Base-by-base conservation (phyloP, 139 green algal species). In the Nannochloris sp. region DNA sequence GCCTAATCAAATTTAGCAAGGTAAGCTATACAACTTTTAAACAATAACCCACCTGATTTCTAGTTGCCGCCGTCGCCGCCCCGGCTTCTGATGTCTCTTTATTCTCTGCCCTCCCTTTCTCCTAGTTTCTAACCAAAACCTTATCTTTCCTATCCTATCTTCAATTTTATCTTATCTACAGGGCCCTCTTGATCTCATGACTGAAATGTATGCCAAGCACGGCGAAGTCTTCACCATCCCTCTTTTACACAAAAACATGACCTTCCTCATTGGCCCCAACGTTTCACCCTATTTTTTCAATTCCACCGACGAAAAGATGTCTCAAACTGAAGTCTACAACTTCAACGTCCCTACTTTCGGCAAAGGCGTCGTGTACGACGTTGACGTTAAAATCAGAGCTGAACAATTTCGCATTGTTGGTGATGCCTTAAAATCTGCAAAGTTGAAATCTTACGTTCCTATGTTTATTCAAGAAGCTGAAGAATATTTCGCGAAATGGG, bases 261-360 rank as follows among this genome's bases (percentile, higher is more conserved):
- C 93, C 23, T 98, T 99, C 73, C 70, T 99, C 27, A 84, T 98
- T 14, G 92, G 92, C 5, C 92, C 93, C 4, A 69, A 91, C 34
- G 92, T 89, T 1, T 79, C 78, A 9, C 67, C 85, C 1, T 87
- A 97, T 74, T 99, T 99, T 62, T 98, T 95, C 85, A 99, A 97
- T 68, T 90, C 84, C 24, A 85, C 71, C 19, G 91, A 97, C 64
- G 88, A 96, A 15, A 82, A 91, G 54, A 86, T 97, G 75, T 90
- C 79, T 77, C 90, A 97, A 73, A 86, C 81, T 2, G 90, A 97
- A 84, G 91, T 97, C 48, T 99, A 99, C 72, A 69, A 89, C 54
- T 99, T 95, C 81, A 97, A 95, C 74, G 86, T 97, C 15, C 94
- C 93, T 8, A 98, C 94, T 3, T 99, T 99, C 72, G 94, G 94